Percentiles rank a stretch among this genome's conserved stretches.
Evolutionary conservation across 176 grass and related monocot genomes (phyloP).

Genomic region (Rhynchospora breviuscula): DNA sequence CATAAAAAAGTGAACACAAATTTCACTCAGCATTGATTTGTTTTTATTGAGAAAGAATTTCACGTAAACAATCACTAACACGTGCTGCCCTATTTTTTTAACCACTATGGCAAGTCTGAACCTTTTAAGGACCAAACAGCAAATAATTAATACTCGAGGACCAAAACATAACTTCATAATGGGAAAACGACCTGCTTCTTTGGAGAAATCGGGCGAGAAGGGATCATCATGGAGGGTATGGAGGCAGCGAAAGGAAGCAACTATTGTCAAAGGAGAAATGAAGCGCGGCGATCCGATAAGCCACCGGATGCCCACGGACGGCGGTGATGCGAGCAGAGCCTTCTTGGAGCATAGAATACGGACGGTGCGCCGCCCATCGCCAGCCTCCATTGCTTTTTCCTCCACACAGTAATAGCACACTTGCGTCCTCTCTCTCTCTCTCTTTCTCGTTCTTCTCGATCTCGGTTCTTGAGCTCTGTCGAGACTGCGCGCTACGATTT

Average conservation of each 20-base stretch:
- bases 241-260: slow-evolving; percentile 37
- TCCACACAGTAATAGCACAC: neutral
- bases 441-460: neutral
- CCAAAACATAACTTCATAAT: neutral
- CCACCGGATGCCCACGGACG: slow-evolving; percentile 24
- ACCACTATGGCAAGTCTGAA: neutral
- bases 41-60: neutral
- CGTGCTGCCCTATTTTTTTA: neutral
- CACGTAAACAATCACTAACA: neutral
- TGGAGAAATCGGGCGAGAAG: slow-evolving; percentile 39
- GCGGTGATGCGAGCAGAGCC: slow-evolving; percentile 7
- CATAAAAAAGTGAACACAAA: neutral
- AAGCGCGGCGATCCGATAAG: slow-evolving; percentile 41
- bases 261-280: slow-evolving; percentile 27
- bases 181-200: slow-evolving; percentile 35
- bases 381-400: slow-evolving; percentile 17
- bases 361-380: slow-evolving; percentile 20
- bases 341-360: slow-evolving; percentile 38
- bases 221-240: slow-evolving; percentile 27
- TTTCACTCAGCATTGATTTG: neutral
- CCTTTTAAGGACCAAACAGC: neutral
- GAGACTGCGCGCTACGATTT: neutral
- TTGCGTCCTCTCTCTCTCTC: no score
- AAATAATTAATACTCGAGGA: neutral
- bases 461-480: neutral